These are phyloP conservation scores for Takashimella koratensis DNA, from an alignment of 1,284 basidiomycete species.

Conservation along the genomic window DNA sequence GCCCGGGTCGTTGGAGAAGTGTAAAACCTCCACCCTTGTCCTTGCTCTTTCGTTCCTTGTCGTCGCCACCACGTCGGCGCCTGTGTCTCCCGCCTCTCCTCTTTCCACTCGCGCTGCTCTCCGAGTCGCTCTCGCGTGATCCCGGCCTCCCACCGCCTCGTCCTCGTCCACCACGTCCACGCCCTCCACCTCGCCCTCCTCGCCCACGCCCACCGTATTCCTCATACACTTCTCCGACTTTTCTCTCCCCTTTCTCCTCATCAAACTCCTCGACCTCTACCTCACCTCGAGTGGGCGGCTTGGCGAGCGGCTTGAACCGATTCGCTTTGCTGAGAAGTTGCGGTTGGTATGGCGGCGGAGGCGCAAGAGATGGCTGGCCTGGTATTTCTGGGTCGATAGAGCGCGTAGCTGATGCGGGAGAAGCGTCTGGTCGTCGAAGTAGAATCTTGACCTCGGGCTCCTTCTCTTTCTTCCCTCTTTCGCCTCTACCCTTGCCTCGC, in stretches of 20 bases:
- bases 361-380: too few species aligned
- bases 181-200: conserved; percentile 3
- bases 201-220: conserved; percentile 1
- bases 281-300: background rate
- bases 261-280: background rate
- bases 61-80: conserved; percentile 17
- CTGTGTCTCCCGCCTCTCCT: conserved; percentile 6
- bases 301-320: background rate
- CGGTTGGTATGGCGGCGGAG: background rate
- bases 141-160: background rate
- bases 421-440: conserved; percentile 29
- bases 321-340: background rate
- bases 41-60: conserved; percentile 9
- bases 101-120: background rate
- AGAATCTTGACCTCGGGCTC: conserved; percentile 39
- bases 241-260: background rate
- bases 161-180: conserved; percentile 4
- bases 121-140: background rate
- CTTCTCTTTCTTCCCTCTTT: conserved; percentile 11
- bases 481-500: background rate
- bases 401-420: background rate
- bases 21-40: conserved; percentile 31
- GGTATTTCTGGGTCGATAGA: background rate
- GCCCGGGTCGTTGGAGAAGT: conserved; percentile 39
- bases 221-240: background rate